These are phyloP conservation scores for Verticillium longisporum DNA, from an alignment of 2,329 filamentous ascomycete genomes.

Conservation along the genomic window DNA sequence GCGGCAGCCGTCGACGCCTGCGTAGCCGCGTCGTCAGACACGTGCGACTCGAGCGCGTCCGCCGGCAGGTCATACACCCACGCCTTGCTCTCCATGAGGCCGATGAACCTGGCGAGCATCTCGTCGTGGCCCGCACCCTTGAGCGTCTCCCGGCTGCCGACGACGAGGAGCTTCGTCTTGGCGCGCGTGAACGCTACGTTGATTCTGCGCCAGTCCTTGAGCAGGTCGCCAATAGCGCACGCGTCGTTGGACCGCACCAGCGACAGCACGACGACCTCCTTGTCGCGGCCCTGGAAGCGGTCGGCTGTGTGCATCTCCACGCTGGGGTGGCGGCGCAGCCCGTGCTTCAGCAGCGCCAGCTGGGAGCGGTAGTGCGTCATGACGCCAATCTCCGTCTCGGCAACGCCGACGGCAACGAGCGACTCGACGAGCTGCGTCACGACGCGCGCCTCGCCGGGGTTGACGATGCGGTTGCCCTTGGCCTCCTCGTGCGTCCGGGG, in stretches of 20 bases:
- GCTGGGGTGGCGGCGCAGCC: constrained; percentile 50
- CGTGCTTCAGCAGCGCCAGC: constrained; percentile 72
- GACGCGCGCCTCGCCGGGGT: constrained; percentile 72
- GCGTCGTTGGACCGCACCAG: constrained; percentile 83
- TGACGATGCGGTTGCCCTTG: constrained; percentile 81
- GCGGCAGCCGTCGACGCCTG: constrained; percentile 30
- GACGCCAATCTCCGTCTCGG: constrained; percentile 74
- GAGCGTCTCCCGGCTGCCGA: constrained; percentile 77
- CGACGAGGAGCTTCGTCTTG: constrained; percentile 81
- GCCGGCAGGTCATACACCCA: constrained; percentile 73
- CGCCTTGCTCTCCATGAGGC: constrained; percentile 66
- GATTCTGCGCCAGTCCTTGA: constrained; percentile 87
- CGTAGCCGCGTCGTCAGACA: constrained; percentile 53
- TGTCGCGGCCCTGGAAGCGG: constrained; percentile 93
- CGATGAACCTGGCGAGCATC: constrained; percentile 69
- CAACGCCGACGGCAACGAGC: constrained; percentile 68
- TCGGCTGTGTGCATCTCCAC: constrained; percentile 97
- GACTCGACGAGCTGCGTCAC: constrained; percentile 74
- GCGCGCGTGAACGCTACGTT: constrained; percentile 95
- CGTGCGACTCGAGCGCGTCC: constrained; percentile 59
- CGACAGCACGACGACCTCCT: constrained; percentile 82
- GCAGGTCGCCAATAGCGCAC: constrained; percentile 77
- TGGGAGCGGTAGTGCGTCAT: constrained; percentile 97
- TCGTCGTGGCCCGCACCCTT: constrained; percentile 66
- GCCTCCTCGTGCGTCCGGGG: constrained; percentile 62